Conservation (phyloP, 1,284 basidiomycete genomes). For the Ganoderma leucocontextum region DNA sequence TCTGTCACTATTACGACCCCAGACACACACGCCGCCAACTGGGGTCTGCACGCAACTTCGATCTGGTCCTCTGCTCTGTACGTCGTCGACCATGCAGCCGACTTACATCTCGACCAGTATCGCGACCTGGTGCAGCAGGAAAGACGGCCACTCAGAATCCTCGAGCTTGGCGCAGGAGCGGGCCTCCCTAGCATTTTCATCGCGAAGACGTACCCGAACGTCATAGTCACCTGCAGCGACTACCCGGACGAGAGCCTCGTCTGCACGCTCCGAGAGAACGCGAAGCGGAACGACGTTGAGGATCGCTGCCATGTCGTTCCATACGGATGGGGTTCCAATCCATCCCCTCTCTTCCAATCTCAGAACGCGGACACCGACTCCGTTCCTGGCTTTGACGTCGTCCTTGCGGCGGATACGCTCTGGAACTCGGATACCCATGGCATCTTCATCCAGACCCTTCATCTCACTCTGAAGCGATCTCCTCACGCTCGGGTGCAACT, state of each 20-base stretch:
- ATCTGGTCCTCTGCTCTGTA: constrained; percentile 76
- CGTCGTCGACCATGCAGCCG: constrained; percentile 66
- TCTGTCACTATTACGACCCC: constrained; percentile 59
- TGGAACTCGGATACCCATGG: constrained; percentile 73
- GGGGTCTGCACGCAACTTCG: constrained; percentile 77
- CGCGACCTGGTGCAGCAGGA: constrained; percentile 22
- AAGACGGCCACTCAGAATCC: constrained; percentile 49
- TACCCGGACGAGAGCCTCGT: constrained; percentile 76
- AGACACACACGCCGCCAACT: constrained; percentile 71
- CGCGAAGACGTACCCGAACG: constrained; percentile 53
- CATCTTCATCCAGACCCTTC: constrained; percentile 61
- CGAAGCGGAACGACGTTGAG: constrained; percentile 56
- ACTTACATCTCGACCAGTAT: constrained; percentile 48
- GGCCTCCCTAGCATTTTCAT: constrained; percentile 76
- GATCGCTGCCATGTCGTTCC: constrained; percentile 57
- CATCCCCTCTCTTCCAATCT: constrained; percentile 43
- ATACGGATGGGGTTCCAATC: constrained; percentile 71
- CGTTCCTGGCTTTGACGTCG: constrained; percentile 59
- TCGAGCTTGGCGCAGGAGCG: constrained; percentile 78
- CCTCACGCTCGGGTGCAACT: constrained; percentile 60
- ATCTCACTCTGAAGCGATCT: constrained; percentile 52
- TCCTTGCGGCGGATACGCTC: constrained; percentile 77
- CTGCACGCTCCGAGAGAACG: constrained; percentile 62
- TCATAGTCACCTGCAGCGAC: constrained; percentile 65
- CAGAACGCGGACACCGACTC: constrained; percentile 1